Base-by-base conservation (phyloP, 2,329 filamentous ascomycete species). In the Pezicula carpinea region DNA sequence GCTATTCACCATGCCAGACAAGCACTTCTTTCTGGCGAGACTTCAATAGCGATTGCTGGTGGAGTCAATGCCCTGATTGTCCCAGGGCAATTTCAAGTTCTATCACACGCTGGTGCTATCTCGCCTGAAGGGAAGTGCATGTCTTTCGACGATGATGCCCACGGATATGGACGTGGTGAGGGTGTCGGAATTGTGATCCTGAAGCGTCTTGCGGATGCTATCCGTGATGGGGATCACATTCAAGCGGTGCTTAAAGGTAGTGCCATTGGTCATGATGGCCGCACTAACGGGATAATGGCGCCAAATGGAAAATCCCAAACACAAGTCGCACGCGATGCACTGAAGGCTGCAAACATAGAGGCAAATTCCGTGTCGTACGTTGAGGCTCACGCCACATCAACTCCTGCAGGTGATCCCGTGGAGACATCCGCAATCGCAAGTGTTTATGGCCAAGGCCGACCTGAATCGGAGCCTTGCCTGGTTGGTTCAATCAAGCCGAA, bases 361-460 rank as follows among this genome's bases (percentile, higher is more conserved):
- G 85, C 87, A 1, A 75, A 82, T 43, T 84, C 90, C 50, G 77
- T 93, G 44, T 82, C 82, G 65, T 91, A 90, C 59, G 82, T 93
- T 10, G 88, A 93, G 66, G 89, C 91, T 82, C 87, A 93, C 63
- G 88, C 86, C 17, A 93, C 88, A 3, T 88, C 87, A 34, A 93
- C 87, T 0, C 86, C 91, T 62, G 87, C 85, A 32, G 88, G 86
- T 52, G 88, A 93, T 59, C 82, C 80, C 10, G 85, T 80, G 4
- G 89, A 95, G 63, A 89, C 91, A 83, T 73, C 80, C 0, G 88
- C 84, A 0, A 84, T 92, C 42, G 79, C 81, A 39, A 74, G 77
- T 36, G 70, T 75, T 10, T 83, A 83, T 54, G 78, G 77, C 13
- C 19, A 31, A 6, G 39, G 15, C 8, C 33, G 33, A 13, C 4